Conservation (phyloP, 2,329 filamentous ascomycete genomes). For the Alternaria sp. region DNA sequence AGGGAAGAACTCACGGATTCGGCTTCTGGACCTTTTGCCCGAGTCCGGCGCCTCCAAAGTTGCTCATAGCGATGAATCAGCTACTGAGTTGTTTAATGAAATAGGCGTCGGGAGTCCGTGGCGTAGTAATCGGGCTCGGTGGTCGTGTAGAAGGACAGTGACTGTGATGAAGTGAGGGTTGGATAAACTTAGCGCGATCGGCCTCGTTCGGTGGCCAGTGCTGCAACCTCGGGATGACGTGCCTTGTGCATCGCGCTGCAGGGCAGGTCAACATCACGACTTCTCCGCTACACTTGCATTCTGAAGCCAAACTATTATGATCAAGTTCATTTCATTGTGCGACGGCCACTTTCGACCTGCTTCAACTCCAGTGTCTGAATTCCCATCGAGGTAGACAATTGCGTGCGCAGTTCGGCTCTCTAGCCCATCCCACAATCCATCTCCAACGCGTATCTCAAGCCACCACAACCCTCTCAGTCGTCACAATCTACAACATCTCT, state of each 20-base stretch:
- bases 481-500: neutral
- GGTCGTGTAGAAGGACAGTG: neutral
- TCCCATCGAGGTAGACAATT: too few relatives aligned
- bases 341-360: neutral
- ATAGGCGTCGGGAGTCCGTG: neutral
- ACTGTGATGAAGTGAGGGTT: constrained; percentile 32
- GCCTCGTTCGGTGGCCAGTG: constrained; percentile 21
- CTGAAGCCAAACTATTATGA: neutral
- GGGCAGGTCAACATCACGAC: neutral
- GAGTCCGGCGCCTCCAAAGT: constrained; percentile 75
- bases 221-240: constrained; percentile 29
- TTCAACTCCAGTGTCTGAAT: neutral
- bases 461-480: neutral
- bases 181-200: constrained; percentile 28
- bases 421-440: neutral
- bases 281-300: neutral
- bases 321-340: neutral
- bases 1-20: constrained; percentile 64
- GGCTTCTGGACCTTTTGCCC: constrained; percentile 70
- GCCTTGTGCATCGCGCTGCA: constrained; percentile 6
- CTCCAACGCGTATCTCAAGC: neutral
- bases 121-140: neutral
- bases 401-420: neutral
- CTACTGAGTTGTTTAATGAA: fast-evolving
- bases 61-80: constrained; percentile 58